phyloP scores from a whole-genome alignment of 73 alveolate species.

The Paramecium sonneborni region DNA sequence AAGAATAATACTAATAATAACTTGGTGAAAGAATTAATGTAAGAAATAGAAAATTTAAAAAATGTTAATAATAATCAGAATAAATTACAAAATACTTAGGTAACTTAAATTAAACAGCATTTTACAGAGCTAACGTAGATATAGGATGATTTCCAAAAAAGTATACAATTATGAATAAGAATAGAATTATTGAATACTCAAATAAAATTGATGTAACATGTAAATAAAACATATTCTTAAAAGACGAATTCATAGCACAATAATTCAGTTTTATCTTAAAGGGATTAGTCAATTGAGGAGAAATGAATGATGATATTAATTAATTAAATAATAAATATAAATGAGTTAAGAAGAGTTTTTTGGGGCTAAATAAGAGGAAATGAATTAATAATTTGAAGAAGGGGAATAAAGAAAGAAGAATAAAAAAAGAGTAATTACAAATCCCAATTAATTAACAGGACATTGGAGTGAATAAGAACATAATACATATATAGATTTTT shows the following conservation, averaged over 20 bases:
- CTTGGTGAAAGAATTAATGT: not conserved
- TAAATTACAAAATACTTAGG: not conserved
- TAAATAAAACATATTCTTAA: not conserved
- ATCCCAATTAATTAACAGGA: slow-evolving; percentile 39
- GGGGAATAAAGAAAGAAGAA: not conserved
- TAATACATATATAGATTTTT: not conserved
- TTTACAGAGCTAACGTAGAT: not conserved
- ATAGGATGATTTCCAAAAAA: slow-evolving; percentile 10
- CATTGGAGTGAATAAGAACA: slow-evolving; percentile 54
- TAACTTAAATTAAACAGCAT: not conserved
- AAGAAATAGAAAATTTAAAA: not conserved
- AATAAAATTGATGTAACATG: not conserved
- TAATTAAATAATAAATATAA: not conserved
- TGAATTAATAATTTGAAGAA: not conserved
- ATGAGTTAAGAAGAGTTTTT: not conserved
- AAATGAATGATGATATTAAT: not conserved
- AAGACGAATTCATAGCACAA: not conserved
- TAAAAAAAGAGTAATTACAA: slow-evolving; percentile 15
- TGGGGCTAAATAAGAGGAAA: not conserved
- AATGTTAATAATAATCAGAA: no score
- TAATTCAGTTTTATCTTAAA: not conserved
- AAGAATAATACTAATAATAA: not conserved
- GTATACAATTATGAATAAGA: not conserved
- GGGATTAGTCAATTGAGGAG: not conserved
- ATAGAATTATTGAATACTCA: not conserved